These are phyloP conservation scores for Tetragonia tetragonoides DNA, from an alignment of 148 eudicot species.

Conservation along the genomic window DNA sequence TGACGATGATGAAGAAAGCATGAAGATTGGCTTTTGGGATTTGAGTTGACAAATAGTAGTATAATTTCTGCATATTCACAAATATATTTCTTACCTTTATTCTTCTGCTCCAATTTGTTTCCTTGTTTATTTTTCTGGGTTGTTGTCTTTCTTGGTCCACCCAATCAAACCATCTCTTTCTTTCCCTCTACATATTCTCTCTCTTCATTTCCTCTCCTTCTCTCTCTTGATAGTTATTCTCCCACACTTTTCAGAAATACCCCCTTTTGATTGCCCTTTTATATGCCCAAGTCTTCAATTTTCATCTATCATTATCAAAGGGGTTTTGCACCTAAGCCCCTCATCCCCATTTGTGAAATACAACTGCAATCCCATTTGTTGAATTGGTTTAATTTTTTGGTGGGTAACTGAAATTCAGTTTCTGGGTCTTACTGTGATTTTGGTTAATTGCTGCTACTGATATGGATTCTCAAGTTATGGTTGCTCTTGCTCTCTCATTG, in stretches of 20 bases:
- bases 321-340: conserved; percentile 1
- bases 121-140: not conserved
- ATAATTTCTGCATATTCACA: not conserved
- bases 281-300: not conserved
- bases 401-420: conserved; percentile 5
- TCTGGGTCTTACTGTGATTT: conserved; percentile 4
- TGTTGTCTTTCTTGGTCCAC: conserved; percentile 11
- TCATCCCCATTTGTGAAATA: too few species aligned
- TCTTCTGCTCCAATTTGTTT: too few species aligned
- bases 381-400: not conserved
- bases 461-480: conserved; percentile 92
- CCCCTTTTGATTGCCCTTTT: not conserved
- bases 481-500: conserved; percentile 89
- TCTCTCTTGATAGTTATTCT: not conserved
- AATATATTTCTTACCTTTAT: not conserved
- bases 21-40: conserved; percentile 5
- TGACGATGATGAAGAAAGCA: conserved; percentile 13
- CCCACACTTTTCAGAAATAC: not conserved
- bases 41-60: not conserved
- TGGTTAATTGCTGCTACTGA: conserved; percentile 2
- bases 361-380: conserved; percentile 13
- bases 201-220: not conserved
- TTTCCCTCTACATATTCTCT: conserved; percentile 25
- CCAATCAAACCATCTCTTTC: conserved; percentile 33
- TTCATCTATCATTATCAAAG: not conserved